Base-by-base conservation (phyloP, 83 land plant genomes). In the Picea abies region DNA sequence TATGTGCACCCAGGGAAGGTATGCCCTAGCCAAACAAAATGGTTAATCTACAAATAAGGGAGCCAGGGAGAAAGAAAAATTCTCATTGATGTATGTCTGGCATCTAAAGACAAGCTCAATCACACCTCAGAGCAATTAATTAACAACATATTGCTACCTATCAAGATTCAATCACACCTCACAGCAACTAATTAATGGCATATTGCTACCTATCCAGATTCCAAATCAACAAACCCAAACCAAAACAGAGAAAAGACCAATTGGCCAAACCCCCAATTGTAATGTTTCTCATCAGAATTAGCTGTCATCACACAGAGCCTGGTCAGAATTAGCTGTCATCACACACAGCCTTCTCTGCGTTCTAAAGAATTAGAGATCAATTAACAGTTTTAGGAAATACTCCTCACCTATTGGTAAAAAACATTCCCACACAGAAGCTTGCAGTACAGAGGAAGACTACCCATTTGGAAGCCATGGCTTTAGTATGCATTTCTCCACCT, bases 331-430 rank as follows among this genome's bases (percentile, higher is more conserved):
- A 11, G 14, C 14, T 52, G 14, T 52, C 73, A 35, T 69, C 41
- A 35, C 6, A 35, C 20, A 69, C 19, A 69, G 39, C 4, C 37
- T 39, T 35, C 6, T 69, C 6, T 39, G 6, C 12, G 3, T 66
- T 22, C 12, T 75, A 25, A 75, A 47, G 52, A 75, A 47, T 2
- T 39, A n/a, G 12, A n/a, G 15, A 23, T 23, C 26, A 49, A 49
- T 14, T 49, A 49, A 49, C 6, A 49, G 32, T 23, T 47, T 75
- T 22, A 75, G 11, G 15, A 22, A 75, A 3, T 75, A 22, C 58
- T 22, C 29, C 78, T 75, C 60, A 75, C 78, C 78, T 52, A 49
- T 76, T 76, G 78, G 78, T 76, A 60, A 76, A 76, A 76, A 76
- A 56, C 78, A 76, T 76, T 49, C 78, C 78, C 49, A 76, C 78